phyloP scores from a whole-genome alignment of 208 protist genomes.

The Balamuthia mandrillaris region DNA sequence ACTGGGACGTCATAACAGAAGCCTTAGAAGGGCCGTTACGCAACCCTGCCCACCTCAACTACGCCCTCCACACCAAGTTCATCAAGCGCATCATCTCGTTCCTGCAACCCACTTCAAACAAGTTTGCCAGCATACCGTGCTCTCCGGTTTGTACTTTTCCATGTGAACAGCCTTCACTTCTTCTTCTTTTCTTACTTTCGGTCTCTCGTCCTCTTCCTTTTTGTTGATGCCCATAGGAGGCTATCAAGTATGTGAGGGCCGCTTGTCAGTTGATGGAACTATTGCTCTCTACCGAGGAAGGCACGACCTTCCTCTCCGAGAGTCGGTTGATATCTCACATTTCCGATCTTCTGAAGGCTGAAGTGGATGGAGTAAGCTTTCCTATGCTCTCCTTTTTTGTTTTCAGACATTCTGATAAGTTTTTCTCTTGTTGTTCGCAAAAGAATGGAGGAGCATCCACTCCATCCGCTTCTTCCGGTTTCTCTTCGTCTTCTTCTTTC shows the following conservation, averaged over 20 bases:
- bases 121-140: constrained; percentile 37
- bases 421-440: too few relatives aligned
- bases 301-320: constrained; percentile 39
- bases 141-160: neutral
- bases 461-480: too few relatives aligned
- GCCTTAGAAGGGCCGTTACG: constrained; percentile 46
- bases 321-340: constrained; percentile 43
- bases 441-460: too few relatives aligned
- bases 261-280: constrained; percentile 41
- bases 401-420: neutral
- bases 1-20: constrained; percentile 54
- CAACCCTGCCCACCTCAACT: constrained; percentile 33
- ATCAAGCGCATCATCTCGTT: constrained; percentile 58
- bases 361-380: neutral
- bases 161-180: too few relatives aligned
- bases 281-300: constrained; percentile 36
- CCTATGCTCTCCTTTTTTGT: neutral
- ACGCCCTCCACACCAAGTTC: constrained; percentile 45
- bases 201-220: neutral
- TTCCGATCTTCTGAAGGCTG: constrained; percentile 29
- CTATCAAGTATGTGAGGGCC: constrained; percentile 44
- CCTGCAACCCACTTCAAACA: constrained; percentile 31
- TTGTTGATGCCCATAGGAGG: neutral
- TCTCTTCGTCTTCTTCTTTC: too few relatives aligned
- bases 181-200: constrained; percentile 12